Evolutionary conservation across 2,329 filamentous ascomycete species (phyloP).

Genomic region (Biscogniauxia marginata): DNA sequence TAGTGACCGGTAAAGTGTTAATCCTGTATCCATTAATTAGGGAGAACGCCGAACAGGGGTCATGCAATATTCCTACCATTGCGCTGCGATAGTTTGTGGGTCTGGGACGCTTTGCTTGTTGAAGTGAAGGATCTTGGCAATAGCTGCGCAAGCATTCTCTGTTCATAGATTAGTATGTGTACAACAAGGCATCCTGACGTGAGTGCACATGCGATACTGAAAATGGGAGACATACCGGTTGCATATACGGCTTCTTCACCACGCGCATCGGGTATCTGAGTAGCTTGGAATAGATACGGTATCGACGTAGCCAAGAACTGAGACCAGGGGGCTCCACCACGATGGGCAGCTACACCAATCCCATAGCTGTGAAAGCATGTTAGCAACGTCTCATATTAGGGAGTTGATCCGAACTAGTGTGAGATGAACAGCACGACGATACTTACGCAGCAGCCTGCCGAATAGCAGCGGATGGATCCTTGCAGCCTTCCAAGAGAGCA

Average conservation of each 20-base stretch:
- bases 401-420: no score
- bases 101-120: constrained; percentile 76
- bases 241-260: constrained; percentile 94
- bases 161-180: constrained; percentile 12
- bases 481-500: constrained; percentile 82
- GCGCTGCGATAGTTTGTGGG: constrained; percentile 70
- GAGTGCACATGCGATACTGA: neutral
- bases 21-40: constrained; percentile 47
- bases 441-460: constrained; percentile 83
- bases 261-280: constrained; percentile 75
- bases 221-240: constrained; percentile 45
- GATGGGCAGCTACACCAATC: constrained; percentile 91
- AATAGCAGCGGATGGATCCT: constrained; percentile 83
- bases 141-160: constrained; percentile 93
- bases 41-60: neutral
- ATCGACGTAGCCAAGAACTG: constrained; percentile 81
- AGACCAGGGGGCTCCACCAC: constrained; percentile 82
- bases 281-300: constrained; percentile 80
- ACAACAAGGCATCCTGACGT: neutral
- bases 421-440: no score
- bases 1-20: constrained; percentile 84
- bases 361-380: constrained; percentile 53
- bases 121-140: constrained; percentile 95
- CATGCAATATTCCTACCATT: constrained; percentile 51
- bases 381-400: constrained; percentile 2